Percentiles rank a stretch among this genome's conserved stretches.
Evolutionary conservation across 495 filamentous ascomycete species (phyloP).

Genomic region (Echria macrotheca): DNA sequence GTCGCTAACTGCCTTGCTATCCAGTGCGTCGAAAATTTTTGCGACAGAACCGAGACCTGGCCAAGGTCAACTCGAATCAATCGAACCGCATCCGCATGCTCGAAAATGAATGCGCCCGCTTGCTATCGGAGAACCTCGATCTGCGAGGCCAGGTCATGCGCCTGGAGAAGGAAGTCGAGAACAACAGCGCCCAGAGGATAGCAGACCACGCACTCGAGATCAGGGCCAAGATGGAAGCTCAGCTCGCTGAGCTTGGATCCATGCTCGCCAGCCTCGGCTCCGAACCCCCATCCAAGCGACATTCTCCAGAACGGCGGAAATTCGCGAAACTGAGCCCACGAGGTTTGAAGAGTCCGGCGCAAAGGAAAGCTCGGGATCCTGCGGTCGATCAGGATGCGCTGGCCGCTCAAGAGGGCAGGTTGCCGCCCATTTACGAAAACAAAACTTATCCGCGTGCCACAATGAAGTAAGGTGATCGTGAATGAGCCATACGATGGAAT

Average conservation of each 20-base stretch:
- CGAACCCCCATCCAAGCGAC: constrained; percentile 38
- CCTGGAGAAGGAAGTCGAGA: constrained; percentile 60
- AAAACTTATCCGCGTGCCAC: constrained; percentile 70
- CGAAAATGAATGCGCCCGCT: constrained; percentile 74
- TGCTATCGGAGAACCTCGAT: constrained; percentile 82
- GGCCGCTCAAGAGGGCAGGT: constrained; percentile 55
- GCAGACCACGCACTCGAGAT: constrained; percentile 62
- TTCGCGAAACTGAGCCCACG: constrained; percentile 28
- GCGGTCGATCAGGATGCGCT: constrained; percentile 47
- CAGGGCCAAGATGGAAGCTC: constrained; percentile 63
- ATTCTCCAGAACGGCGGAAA: constrained; percentile 28
- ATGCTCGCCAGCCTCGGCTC: constrained; percentile 59
- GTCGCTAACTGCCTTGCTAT: constrained; percentile 12
- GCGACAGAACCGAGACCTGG: constrained; percentile 92
- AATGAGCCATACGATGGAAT: not conserved
- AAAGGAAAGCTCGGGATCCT: constrained; percentile 43
- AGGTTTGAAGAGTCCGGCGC: constrained; percentile 32
- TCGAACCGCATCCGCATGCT: constrained; percentile 82
- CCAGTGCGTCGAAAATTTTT: constrained; percentile 81
- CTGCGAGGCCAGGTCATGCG: constrained; percentile 73
- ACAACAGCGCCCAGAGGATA: constrained; percentile 39
- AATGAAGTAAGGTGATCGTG: constrained; percentile 54
- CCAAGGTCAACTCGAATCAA: constrained; percentile 83
- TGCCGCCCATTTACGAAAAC: constrained; percentile 81
- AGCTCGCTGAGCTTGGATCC: constrained; percentile 59